A percentile compares a stretch with the other conserved stretches of the same genome.
phyloP scores from a whole-genome alignment of 345 rosid genomes.

The Salix arbutifolia region DNA sequence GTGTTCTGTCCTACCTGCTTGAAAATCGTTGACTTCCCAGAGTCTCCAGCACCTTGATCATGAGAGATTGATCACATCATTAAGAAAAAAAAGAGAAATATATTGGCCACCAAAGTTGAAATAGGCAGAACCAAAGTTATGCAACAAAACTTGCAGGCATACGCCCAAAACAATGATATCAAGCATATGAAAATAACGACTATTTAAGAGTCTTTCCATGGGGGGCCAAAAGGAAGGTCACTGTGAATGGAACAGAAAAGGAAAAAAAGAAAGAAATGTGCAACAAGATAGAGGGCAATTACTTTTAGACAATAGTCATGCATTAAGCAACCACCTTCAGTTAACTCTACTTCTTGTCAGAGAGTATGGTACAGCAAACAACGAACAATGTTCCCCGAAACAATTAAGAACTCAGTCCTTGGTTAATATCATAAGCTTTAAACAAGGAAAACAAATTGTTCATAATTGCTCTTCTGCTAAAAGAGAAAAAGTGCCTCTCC shows the following conservation, averaged over 20 bases:
- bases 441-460: neutral
- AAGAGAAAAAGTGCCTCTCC: neutral
- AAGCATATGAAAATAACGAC: neutral
- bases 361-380: neutral
- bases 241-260: neutral
- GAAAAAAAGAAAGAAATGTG: neutral
- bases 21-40: conserved; percentile 97
- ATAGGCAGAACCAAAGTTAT: neutral
- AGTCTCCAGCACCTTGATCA: conserved; percentile 88
- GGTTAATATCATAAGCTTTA: neutral
- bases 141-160: neutral
- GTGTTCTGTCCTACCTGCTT: conserved; percentile 69
- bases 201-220: neutral
- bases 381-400: neutral
- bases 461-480: neutral
- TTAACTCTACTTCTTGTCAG: neutral
- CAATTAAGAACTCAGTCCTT: neutral
- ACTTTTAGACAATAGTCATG: neutral
- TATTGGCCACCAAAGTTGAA: neutral
- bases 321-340: neutral
- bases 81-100: neutral
- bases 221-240: neutral
- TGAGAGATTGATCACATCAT: conserved; percentile 10
- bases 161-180: neutral
- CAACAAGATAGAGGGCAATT: neutral